Base-by-base conservation (phyloP, 345 rosid species). In the Moricandia moricandioides region DNA sequence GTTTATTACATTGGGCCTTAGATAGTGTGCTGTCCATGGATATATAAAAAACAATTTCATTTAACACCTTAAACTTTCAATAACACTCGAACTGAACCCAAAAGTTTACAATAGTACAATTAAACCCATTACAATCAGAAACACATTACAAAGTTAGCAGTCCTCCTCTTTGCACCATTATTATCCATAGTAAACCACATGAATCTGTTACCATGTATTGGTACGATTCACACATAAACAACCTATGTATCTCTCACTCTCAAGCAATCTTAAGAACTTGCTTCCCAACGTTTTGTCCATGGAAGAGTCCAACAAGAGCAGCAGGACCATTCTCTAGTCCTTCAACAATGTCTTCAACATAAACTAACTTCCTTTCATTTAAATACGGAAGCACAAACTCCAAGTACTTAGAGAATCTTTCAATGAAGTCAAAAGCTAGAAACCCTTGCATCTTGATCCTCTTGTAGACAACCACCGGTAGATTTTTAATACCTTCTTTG, bases 271-370 rank as follows among this genome's bases (percentile, higher is more conserved):
- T 69, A 7, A 87, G 77, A 4, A 85, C 67, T 30, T 82, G 83
- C 57, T 85, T 87, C 1, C 87, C 88, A 31, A 84, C 17, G 57
- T 82, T 87, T 11, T 56, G 70, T 55, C 91, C 88, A 45, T 21
- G 58, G 21, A 72, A 72, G 37, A 84, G 80, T 7, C 88, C 86
- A 0, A 79, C 71, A 1, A 87, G 78, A 29, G 88, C 87, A 29
- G 77, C 71, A 11, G 88, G 84, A 24, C 79, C 86, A 24, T 63
- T 82, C 34, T 87, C 87, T 0, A 87, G 81, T 68, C 87, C 91
- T 66, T 82, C 81, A 2, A 70, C 85, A 0, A 85, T 63, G 69
- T 87, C 87, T 69, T 87, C 91, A 0, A 85, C 65, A 1, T 85
- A 87, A 0, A 26, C 51, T 1, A 87, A 17, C 63, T 83, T 83